Evolutionary conservation across 306 rosid species (phyloP), one percentile per base, ranked within the genome.

Genomic region (Vigna angularis): DNA sequence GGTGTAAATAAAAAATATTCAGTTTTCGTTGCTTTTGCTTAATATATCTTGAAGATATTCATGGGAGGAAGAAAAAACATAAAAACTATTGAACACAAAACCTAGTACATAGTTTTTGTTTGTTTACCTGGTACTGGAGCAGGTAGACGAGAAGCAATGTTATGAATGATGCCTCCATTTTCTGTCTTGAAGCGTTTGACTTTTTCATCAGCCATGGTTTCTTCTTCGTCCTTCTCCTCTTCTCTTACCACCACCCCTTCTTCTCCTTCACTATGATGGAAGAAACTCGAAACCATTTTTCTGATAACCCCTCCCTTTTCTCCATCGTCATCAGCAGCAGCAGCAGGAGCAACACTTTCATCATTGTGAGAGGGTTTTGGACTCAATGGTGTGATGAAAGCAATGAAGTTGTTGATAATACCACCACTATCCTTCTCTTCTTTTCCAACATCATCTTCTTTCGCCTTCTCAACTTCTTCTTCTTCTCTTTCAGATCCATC

Each of bases 131-230:
- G 78, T 47, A 81, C 6, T 68, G 88, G 73, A 77, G 59, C 0
- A n/a, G 83, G 83, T 9, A 85, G 53, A 67, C 61, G 83, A 11
- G 84, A 85, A 62, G 82, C 76, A 18, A 85, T 48, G 58, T 78
- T 72, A 18, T 32, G 67, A 78, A 85, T 49, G 70, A 85, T 49
- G 44, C 88, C 66, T 66, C 56, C 72, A 6, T 77, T 14, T 53
- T 68, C 81, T 77, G 81, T 81, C 79, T 85, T 78, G 26, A 48
- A 26, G 4, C 75, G 28, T n/a, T 73, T 71, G 36, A 9, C 70
- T 18, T 70, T 78, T 11, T 52, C 76, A 84, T 16, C 85, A 61
- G 1, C 80, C 48, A 26, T 9, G 13, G 7, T 52, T 38, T 78
- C 74, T 42, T 73, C 75, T 66, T 64, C 18, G 32, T 22, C 67